Conservation (phyloP, 345 rosid species). For the Firmiana major region DNA sequence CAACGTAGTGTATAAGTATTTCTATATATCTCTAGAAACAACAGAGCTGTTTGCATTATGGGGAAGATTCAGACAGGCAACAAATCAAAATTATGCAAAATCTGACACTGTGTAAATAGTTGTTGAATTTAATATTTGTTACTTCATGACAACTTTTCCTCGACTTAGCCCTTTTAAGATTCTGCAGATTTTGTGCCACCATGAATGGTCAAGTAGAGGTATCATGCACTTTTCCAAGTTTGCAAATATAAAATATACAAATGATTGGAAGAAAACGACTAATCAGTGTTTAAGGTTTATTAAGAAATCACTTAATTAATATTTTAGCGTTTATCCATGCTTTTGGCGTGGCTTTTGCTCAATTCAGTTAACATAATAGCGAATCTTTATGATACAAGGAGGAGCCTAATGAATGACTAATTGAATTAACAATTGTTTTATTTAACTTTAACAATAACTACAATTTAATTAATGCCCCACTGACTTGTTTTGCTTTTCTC, state of each 20-base stretch:
- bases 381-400: slow-evolving; percentile 7
- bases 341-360: slow-evolving; percentile 10
- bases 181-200: slow-evolving; percentile 35
- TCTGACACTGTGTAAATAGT: slow-evolving; percentile 4
- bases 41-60: background rate
- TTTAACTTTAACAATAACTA: slow-evolving; percentile 8
- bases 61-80: background rate
- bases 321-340: slow-evolving; percentile 17
- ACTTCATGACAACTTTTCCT: slow-evolving; percentile 16
- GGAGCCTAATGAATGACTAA: background rate
- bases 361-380: background rate
- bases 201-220: slow-evolving; percentile 25
- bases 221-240: slow-evolving; percentile 19
- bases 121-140: background rate
- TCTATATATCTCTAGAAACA: background rate
- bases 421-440: background rate
- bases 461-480: slow-evolving; percentile 25
- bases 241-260: slow-evolving; percentile 6
- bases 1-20: background rate
- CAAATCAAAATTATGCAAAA: slow-evolving; percentile 15
- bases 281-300: slow-evolving; percentile 34
- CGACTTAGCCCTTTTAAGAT: slow-evolving; percentile 25
- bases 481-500: slow-evolving; percentile 15
- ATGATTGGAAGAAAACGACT: slow-evolving; percentile 26
- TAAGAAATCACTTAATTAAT: slow-evolving; percentile 11